A percentile compares a stretch with the other conserved stretches of the same genome.
Evolutionary conservation across 306 rosid species (phyloP).

Genomic region (Hippophae rhamnoides): DNA sequence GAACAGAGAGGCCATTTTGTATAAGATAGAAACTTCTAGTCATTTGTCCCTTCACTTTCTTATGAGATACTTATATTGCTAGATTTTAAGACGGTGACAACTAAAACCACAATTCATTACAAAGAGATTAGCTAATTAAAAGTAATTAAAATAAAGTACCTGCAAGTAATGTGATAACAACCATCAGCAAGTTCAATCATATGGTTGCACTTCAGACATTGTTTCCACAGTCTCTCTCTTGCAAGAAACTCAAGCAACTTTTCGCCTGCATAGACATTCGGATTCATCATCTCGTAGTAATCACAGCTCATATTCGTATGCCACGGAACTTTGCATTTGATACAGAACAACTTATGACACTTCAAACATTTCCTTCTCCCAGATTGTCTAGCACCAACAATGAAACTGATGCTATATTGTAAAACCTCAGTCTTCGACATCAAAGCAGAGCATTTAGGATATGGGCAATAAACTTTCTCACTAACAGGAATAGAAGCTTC

Average conservation of each 20-base stretch:
- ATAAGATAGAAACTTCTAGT: too few species aligned
- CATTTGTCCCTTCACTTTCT: too few species aligned
- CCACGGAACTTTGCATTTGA: slow-evolving; percentile 75
- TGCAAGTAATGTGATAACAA: slow-evolving; percentile 89
- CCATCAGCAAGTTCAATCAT: slow-evolving; percentile 85
- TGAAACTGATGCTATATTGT: slow-evolving; percentile 27
- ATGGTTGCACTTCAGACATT: slow-evolving; percentile 64
- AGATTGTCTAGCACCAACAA: slow-evolving; percentile 17
- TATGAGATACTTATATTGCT: too few species aligned
- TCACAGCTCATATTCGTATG: slow-evolving; percentile 42
- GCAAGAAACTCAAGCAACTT: slow-evolving; percentile 57
- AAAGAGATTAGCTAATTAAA: not conserved
- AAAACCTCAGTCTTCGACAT: slow-evolving; percentile 52
- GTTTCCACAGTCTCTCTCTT: slow-evolving; percentile 51
- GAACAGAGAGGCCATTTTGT: too few species aligned
- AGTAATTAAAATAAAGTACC: slow-evolving; percentile 27
- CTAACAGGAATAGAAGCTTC: slow-evolving; percentile 62
- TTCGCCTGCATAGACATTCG: slow-evolving; percentile 44
- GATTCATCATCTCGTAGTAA: slow-evolving; percentile 31
- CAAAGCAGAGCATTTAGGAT: slow-evolving; percentile 61
- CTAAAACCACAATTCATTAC: not conserved
- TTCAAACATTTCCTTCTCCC: slow-evolving; percentile 53
- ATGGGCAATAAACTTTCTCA: slow-evolving; percentile 67
- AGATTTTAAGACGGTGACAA: not conserved
- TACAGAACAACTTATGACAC: slow-evolving; percentile 54